Conservation (phyloP, 2,329 filamentous ascomycete genomes). For the Cryphonectria japonica region DNA sequence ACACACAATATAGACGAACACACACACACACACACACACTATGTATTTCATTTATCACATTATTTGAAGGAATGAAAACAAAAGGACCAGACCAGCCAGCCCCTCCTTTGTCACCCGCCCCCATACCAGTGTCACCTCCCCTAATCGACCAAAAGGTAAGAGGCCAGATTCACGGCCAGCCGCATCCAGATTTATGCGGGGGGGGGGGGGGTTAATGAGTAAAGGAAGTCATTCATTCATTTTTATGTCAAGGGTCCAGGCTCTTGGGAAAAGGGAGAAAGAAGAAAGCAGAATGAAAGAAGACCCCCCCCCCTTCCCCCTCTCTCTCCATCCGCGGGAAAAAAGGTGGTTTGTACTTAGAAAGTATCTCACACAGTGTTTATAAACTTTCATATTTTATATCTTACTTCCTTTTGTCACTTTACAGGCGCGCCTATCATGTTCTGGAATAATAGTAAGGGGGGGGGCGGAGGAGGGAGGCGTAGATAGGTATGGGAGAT, state of each 20-base stretch:
- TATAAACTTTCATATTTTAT: not conserved
- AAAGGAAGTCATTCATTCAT: not conserved
- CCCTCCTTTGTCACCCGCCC: not conserved
- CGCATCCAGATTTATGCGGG: not conserved
- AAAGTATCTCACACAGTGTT: slow-evolving; percentile 20
- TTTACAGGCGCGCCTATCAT: not conserved
- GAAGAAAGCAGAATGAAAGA: no score
- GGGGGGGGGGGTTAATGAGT: not conserved
- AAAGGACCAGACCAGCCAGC: not conserved
- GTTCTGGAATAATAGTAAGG: no score
- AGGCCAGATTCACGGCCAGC: not conserved
- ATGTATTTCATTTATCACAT: not conserved
- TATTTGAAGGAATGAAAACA: not conserved
- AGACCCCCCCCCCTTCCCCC: no score
- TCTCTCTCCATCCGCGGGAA: not conserved
- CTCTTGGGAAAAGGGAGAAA: not conserved
- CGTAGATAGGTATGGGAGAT: no score
- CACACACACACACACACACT: not conserved
- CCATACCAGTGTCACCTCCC: not conserved
- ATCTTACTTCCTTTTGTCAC: no score
- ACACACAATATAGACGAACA: no score
- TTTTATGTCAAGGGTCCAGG: slow-evolving; percentile 3
- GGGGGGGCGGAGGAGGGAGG: no score
- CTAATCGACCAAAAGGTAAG: not conserved
- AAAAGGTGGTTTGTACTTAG: not conserved